These are phyloP conservation scores for Hygrophoropsis aurantiaca DNA, from an alignment of 768 basidiomycete genomes.

Conservation along the genomic window DNA sequence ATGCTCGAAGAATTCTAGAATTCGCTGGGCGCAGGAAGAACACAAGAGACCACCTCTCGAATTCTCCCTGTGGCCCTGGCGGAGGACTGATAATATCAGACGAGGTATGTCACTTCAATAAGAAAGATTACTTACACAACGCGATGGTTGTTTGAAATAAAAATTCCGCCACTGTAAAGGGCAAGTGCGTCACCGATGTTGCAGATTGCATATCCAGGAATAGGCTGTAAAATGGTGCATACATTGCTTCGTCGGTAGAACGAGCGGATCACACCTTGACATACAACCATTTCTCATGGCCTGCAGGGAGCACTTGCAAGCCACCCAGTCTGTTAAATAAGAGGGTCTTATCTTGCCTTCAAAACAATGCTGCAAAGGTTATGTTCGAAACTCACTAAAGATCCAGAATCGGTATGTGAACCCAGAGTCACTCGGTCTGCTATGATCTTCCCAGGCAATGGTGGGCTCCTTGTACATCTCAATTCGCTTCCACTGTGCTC, in stretches of 20 bases:
- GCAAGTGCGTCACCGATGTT: slow-evolving; percentile 64
- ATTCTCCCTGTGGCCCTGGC: slow-evolving; percentile 51
- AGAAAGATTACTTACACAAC: slow-evolving; percentile 45
- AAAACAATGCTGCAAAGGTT: neutral
- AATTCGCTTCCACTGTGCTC: slow-evolving; percentile 59
- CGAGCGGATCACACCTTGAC: slow-evolving; percentile 44
- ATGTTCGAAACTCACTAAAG: slow-evolving; percentile 44
- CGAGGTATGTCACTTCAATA: neutral
- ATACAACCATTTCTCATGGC: slow-evolving; percentile 64
- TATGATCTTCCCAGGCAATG: slow-evolving; percentile 23
- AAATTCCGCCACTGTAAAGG: slow-evolving; percentile 64
- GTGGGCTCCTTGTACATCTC: slow-evolving; percentile 52
- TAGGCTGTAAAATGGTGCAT: slow-evolving; percentile 35
- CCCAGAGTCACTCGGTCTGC: slow-evolving; percentile 48
- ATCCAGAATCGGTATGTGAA: slow-evolving; percentile 75
- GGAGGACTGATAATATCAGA: slow-evolving; percentile 37
- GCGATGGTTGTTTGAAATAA: slow-evolving; percentile 66
- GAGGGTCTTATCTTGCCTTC: slow-evolving; percentile 47
- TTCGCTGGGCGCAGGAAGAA: slow-evolving; percentile 68
- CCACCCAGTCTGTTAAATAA: slow-evolving; percentile 72
- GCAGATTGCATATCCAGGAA: slow-evolving; percentile 58
- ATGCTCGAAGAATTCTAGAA: slow-evolving; percentile 47
- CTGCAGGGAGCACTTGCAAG: slow-evolving; percentile 65
- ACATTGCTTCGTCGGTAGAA: neutral
- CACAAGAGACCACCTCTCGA: slow-evolving; percentile 65